phyloP scores from a whole-genome alignment of 2,329 filamentous ascomycete genomes.

The Allantophomopsis cytisporea region DNA sequence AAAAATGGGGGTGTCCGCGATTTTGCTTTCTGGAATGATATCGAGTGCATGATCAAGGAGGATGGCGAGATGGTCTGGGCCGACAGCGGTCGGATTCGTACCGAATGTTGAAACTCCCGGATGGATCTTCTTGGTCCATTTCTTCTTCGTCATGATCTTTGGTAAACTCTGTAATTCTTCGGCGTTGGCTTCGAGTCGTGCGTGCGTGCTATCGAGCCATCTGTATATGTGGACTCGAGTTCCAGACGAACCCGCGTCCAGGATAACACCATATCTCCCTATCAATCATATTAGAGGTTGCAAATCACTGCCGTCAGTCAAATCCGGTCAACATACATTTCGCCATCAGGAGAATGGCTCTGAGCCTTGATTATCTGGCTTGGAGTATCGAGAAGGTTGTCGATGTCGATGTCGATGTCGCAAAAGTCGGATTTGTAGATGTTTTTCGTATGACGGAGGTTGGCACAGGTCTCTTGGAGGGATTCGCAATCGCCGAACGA shows the following conservation, averaged over 20 bases:
- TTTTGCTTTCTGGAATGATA: slow-evolving; percentile 62
- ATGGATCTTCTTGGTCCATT: slow-evolving; percentile 87
- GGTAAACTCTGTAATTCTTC: slow-evolving; percentile 58
- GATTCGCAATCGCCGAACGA: too few species aligned
- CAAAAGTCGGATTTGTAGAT: too few species aligned
- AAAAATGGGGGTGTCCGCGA: slow-evolving; percentile 81
- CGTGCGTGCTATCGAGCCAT: slow-evolving; percentile 69
- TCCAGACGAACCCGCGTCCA: slow-evolving; percentile 95
- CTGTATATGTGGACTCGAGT: slow-evolving; percentile 89
- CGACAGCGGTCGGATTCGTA: slow-evolving; percentile 60
- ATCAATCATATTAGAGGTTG: not conserved
- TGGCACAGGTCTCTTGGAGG: too few species aligned
- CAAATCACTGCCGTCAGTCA: not conserved
- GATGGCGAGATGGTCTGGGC: slow-evolving; percentile 65
- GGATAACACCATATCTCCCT: slow-evolving; percentile 74
- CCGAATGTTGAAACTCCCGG: slow-evolving; percentile 90
- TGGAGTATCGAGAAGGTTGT: too few species aligned
- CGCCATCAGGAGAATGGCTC: too few species aligned
- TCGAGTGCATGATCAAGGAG: slow-evolving; percentile 73
- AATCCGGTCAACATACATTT: too few species aligned
- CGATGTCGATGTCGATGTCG: too few species aligned
- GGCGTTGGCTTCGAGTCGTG: slow-evolving; percentile 43
- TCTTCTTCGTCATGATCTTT: slow-evolving; percentile 67
- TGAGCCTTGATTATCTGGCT: too few species aligned
- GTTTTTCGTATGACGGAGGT: too few species aligned